Evolutionary conservation across 257 asterid species (phyloP).

Genomic region (Striga asiatica): DNA sequence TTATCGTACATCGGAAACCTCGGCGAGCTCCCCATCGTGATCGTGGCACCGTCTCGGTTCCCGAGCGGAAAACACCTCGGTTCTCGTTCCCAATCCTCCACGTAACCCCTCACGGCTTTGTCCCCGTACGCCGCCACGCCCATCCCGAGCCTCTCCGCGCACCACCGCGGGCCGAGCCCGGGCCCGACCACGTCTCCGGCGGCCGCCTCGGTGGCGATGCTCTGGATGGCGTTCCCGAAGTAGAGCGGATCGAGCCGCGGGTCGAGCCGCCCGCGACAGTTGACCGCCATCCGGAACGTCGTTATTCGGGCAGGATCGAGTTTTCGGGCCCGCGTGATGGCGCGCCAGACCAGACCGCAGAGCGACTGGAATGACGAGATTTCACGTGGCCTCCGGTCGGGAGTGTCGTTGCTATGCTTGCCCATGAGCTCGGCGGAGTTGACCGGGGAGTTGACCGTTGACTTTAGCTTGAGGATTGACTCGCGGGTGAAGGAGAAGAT

Average conservation of each 20-base stretch:
- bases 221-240: conserved; percentile 68
- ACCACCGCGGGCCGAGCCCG: conserved; percentile 31
- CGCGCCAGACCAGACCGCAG: conserved; percentile 51
- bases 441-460: conserved; percentile 20
- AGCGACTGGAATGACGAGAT: conserved; percentile 58
- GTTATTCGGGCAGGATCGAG: conserved; percentile 32
- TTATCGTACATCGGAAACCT: conserved; percentile 44
- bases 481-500: conserved; percentile 32
- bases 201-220: conserved; percentile 37
- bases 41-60: conserved; percentile 48
- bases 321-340: conserved; percentile 44
- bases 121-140: conserved; percentile 39
- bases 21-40: conserved; percentile 41
- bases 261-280: conserved; percentile 53
- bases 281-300: conserved; percentile 55
- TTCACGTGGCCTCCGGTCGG: conserved; percentile 24
- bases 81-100: conserved; percentile 36
- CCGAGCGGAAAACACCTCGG: conserved; percentile 56
- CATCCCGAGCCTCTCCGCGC: conserved; percentile 38
- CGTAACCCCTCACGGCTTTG: conserved; percentile 26
- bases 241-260: conserved; percentile 44
- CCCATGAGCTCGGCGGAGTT: conserved; percentile 47
- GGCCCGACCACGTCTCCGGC: conserved; percentile 42
- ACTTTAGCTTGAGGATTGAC: conserved; percentile 43
- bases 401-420: conserved; percentile 42